phyloP scores from a whole-genome alignment of 129 eudicot genomes.

The Tagetes erecta region DNA sequence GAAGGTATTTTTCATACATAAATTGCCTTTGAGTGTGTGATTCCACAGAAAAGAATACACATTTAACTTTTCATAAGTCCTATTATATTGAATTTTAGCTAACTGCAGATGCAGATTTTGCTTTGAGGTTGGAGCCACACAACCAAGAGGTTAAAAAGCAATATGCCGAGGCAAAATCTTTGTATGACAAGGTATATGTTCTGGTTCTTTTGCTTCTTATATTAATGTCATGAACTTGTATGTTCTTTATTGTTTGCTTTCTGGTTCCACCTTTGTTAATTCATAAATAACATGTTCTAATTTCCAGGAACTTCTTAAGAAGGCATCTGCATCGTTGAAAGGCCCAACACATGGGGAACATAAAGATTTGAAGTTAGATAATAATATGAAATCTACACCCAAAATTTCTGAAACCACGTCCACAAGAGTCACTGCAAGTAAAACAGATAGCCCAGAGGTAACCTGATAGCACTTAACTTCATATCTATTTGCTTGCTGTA shows the following conservation, averaged over 20 bases:
- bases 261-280: slow-evolving; percentile 5
- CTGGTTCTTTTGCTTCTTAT: not conserved
- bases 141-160: slow-evolving; percentile 91
- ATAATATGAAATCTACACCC: slow-evolving; percentile 38
- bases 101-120: slow-evolving; percentile 81
- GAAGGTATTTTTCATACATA: slow-evolving; percentile 57
- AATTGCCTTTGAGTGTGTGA: slow-evolving; percentile 1
- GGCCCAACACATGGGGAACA: slow-evolving; percentile 41
- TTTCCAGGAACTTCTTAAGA: slow-evolving; percentile 68
- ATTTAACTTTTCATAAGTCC: slow-evolving; percentile 6
- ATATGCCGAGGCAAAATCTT: slow-evolving; percentile 70
- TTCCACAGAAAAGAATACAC: not conserved
- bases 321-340: slow-evolving; percentile 54
- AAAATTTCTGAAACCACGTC: slow-evolving; percentile 43
- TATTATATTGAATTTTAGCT: slow-evolving; percentile 13
- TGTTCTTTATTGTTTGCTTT: not conserved
- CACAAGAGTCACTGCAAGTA: slow-evolving; percentile 42
- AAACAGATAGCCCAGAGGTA: slow-evolving; percentile 52
- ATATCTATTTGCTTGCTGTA: not conserved
- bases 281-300: not conserved
- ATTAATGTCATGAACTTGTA: not conserved
- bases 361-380: slow-evolving; percentile 39
- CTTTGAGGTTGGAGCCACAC: slow-evolving; percentile 87
- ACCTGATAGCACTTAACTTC: slow-evolving; percentile 8
- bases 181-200: slow-evolving; percentile 68